Evolutionary conservation across 2,329 filamentous ascomycete species (phyloP).

Genomic region (Passalora sequoiae): DNA sequence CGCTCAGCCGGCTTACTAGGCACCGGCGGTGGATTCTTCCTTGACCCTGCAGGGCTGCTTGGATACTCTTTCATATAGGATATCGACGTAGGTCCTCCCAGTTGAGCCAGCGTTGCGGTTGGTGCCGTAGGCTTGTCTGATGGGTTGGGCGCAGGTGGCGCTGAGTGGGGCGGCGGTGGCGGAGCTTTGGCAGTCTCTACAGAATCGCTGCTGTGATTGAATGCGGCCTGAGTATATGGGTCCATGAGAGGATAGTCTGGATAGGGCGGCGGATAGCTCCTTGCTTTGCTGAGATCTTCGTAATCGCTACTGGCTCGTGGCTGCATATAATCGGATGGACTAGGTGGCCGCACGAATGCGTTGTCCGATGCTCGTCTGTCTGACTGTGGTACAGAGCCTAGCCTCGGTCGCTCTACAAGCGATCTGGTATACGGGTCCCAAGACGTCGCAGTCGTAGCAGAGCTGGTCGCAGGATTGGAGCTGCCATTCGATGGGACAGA

Average conservation of each 20-base stretch:
- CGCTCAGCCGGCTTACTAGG: constrained; percentile 21
- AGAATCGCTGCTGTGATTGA: constrained; percentile 27
- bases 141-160: constrained; percentile 13
- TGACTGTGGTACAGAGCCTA: not conserved
- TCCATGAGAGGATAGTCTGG: constrained; percentile 28
- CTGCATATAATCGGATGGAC: constrained; percentile 28
- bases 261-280: constrained; percentile 26
- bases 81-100: constrained; percentile 23
- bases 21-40: constrained; percentile 25
- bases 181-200: constrained; percentile 19
- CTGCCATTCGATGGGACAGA: constrained; percentile 14
- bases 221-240: constrained; percentile 23
- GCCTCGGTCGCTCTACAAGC: constrained; percentile 25
- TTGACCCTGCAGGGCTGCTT: constrained; percentile 32
- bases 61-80: constrained; percentile 50
- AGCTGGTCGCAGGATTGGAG: constrained; percentile 5
- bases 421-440: constrained; percentile 35
- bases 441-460: constrained; percentile 9
- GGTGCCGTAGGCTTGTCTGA: constrained; percentile 3
- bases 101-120: constrained; percentile 9
- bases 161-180: constrained; percentile 24
- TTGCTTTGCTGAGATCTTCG: constrained; percentile 16
- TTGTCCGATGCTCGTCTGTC: constrained; percentile 24
- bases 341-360: constrained; percentile 27
- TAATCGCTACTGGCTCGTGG: constrained; percentile 18